Percentiles rank a stretch among this genome's conserved stretches.
These are phyloP conservation scores for Ramaria rubella DNA, from an alignment of 768 basidiomycete genomes.

Conservation along the genomic window DNA sequence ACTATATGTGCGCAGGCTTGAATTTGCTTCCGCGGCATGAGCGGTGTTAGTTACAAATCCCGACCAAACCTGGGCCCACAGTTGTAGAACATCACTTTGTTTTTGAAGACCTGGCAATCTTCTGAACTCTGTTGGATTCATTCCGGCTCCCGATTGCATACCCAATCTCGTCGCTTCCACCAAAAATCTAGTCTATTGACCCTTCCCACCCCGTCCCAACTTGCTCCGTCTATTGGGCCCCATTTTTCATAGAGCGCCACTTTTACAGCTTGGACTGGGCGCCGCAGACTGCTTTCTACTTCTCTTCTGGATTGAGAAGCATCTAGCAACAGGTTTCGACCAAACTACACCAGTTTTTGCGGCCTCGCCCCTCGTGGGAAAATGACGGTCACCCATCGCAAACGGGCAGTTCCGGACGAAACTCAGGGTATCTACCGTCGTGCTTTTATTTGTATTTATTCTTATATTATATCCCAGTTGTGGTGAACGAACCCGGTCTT, in stretches of 20 bases:
- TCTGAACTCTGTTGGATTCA: neutral
- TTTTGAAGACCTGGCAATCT: neutral
- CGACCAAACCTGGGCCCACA: neutral
- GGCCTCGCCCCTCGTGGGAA: constrained; percentile 9
- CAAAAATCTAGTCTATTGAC: neutral
- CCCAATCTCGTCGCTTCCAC: neutral
- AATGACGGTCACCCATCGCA: constrained; percentile 13
- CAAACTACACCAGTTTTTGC: neutral
- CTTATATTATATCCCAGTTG: neutral
- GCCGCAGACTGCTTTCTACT: neutral
- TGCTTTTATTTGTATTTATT: neutral
- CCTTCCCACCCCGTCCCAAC: neutral
- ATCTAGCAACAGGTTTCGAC: neutral
- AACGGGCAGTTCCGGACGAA: constrained; percentile 13
- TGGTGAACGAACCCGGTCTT: constrained; percentile 68
- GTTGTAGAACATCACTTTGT: neutral
- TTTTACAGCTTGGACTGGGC: neutral
- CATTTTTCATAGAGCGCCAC: neutral
- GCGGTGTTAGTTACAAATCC: neutral
- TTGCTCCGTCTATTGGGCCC: neutral
- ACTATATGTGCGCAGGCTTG: no score
- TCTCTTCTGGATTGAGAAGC: constrained; percentile 3
- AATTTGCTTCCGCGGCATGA: neutral
- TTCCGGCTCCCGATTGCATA: neutral
- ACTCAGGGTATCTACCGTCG: constrained; percentile 1